A percentile compares a stretch with the other conserved stretches of the same genome.
Conservation (phyloP, 2,329 filamentous ascomycete species). For the Biscogniauxia mediterranea region DNA sequence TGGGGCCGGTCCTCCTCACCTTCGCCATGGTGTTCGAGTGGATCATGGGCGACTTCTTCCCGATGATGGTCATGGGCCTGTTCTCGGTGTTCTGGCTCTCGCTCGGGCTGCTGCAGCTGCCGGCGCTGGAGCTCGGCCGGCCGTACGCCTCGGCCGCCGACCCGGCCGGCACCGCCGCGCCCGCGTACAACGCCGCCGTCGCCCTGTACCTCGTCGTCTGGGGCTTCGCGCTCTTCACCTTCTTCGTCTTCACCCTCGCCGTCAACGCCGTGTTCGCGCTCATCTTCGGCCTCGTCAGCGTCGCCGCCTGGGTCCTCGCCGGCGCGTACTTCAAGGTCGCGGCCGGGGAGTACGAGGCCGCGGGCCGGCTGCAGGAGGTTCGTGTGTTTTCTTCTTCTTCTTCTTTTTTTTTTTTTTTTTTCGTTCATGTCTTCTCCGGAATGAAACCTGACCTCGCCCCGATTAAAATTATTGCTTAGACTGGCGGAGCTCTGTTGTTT, state of each 20-base stretch:
- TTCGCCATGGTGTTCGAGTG: slow-evolving; percentile 51
- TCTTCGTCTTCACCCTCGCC: slow-evolving; percentile 49
- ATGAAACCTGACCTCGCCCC: slow-evolving; percentile 4
- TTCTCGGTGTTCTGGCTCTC: slow-evolving; percentile 51
- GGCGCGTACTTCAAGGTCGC: slow-evolving; percentile 37
- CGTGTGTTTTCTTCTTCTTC: slow-evolving; percentile 3
- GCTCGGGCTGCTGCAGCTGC: slow-evolving; percentile 50
- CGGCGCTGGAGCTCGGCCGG: slow-evolving; percentile 44
- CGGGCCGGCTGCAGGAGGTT: slow-evolving; percentile 42
- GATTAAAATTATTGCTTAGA: slow-evolving; percentile 20
- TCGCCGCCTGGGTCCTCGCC: slow-evolving; percentile 44
- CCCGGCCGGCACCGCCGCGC: slow-evolving; percentile 41
- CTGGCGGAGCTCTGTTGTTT: slow-evolving; percentile 42
- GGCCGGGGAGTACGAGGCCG: slow-evolving; percentile 12
- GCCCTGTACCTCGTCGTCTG: slow-evolving; percentile 51
- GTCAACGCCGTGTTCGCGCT: slow-evolving; percentile 49
- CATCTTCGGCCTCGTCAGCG: slow-evolving; percentile 48
- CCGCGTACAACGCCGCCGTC: slow-evolving; percentile 48
- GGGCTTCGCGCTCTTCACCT: slow-evolving; percentile 52
- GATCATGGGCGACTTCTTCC: slow-evolving; percentile 51
- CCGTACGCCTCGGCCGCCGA: slow-evolving; percentile 43
- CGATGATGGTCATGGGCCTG: slow-evolving; percentile 37
- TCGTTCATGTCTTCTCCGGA: neutral
- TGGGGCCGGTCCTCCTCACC: slow-evolving; percentile 45
- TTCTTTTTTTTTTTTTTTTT: neutral